Conservation (phyloP, 2,329 filamentous ascomycete species). For the Dactylellina sp. region DNA sequence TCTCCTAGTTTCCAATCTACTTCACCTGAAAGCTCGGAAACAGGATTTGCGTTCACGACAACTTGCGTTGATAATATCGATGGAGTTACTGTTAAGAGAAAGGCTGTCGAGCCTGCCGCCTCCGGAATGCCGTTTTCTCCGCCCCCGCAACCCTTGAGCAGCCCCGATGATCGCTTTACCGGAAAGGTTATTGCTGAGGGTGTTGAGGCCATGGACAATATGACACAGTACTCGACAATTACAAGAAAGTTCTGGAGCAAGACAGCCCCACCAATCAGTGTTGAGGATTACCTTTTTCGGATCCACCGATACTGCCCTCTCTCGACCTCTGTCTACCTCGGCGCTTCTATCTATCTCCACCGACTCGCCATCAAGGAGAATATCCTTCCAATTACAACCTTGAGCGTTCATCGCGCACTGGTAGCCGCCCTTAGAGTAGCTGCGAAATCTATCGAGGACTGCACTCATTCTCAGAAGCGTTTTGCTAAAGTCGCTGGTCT, state of each 20-base stretch:
- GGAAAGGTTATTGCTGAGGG: conserved; percentile 75
- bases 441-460: conserved; percentile 94
- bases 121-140: conserved; percentile 51
- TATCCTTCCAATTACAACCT: conserved; percentile 80
- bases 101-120: conserved; percentile 56
- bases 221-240: conserved; percentile 82
- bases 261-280: conserved; percentile 81
- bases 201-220: conserved; percentile 74
- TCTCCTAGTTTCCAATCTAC: conserved; percentile 60
- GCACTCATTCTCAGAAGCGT: conserved; percentile 84
- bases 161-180: conserved; percentile 65
- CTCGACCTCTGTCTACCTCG: conserved; percentile 92
- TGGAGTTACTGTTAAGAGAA: conserved; percentile 59
- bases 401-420: conserved; percentile 87
- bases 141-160: conserved; percentile 43
- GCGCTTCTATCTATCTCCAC: conserved; percentile 87
- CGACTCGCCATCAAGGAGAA: conserved; percentile 81
- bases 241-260: conserved; percentile 95
- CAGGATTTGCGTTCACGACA: conserved; percentile 59
- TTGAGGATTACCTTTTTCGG: conserved; percentile 81
- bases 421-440: conserved; percentile 86
- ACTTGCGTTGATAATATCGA: conserved; percentile 57
- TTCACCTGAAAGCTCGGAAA: conserved; percentile 69
- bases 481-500: conserved; percentile 91
- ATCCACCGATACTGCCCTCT: conserved; percentile 93